phyloP scores from a whole-genome alignment of 1,284 basidiomycete species.

The Flammula alnicola region DNA sequence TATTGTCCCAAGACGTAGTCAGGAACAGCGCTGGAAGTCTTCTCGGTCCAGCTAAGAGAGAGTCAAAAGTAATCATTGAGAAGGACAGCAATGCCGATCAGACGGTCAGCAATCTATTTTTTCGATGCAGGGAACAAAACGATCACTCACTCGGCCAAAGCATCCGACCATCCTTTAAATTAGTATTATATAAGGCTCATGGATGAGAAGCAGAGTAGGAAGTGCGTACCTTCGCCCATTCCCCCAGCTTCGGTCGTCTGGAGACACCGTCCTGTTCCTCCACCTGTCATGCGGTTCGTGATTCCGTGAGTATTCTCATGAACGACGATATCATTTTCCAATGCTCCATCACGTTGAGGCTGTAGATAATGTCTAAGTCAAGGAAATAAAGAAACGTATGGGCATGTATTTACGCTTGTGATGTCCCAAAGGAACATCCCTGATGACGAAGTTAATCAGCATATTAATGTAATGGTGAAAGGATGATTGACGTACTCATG shows the following conservation, averaged over 20 bases:
- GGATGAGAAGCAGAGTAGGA: background rate
- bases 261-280: constrained; percentile 53
- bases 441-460: background rate
- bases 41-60: constrained; percentile 43
- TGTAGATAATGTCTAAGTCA: constrained; percentile 15
- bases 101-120: no score
- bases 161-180: constrained; percentile 50
- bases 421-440: constrained; percentile 12
- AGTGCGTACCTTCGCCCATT: constrained; percentile 44
- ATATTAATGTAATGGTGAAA: no score
- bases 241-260: constrained; percentile 53
- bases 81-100: no score
- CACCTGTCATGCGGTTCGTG: constrained; percentile 54
- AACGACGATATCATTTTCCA: constrained; percentile 53
- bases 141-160: constrained; percentile 46
- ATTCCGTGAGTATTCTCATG: constrained; percentile 57
- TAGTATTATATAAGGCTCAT: no score
- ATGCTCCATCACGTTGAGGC: constrained; percentile 48
- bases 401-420: background rate
- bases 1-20: constrained; percentile 48
- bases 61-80: no score
- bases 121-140: no score
- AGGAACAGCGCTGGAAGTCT: constrained; percentile 36
- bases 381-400: background rate
- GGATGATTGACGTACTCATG: background rate